These are phyloP conservation scores for Colletotrichum sp. DNA, from an alignment of 2,329 filamentous ascomycete species.

Conservation along the genomic window DNA sequence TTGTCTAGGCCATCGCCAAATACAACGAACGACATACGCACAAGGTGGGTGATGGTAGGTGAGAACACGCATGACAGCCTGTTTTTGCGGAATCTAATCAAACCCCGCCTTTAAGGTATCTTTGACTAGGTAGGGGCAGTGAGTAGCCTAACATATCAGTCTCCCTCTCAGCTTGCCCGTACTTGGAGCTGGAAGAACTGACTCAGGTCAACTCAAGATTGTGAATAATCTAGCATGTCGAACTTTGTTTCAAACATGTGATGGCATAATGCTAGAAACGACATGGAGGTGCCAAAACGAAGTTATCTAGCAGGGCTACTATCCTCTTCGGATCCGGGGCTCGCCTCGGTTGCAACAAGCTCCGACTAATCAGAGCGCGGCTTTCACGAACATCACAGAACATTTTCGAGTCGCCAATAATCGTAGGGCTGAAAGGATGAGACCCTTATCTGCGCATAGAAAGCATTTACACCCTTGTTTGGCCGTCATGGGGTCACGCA, in stretches of 20 bases:
- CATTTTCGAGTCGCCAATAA: not conserved
- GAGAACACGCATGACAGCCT: not conserved
- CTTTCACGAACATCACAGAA: not conserved
- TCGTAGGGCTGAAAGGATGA: not conserved
- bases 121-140: not conserved
- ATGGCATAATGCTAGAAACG: not conserved
- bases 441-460: not conserved
- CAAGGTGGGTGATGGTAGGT: not conserved
- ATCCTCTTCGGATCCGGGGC: not conserved
- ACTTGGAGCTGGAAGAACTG: not conserved
- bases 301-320: not conserved
- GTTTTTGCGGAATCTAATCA: not conserved
- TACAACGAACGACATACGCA: not conserved
- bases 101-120: accelerated
- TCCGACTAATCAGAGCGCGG: not conserved
- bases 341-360: not conserved
- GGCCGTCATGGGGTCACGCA: not conserved
- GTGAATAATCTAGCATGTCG: not conserved
- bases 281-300: not conserved
- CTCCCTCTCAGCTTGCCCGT: not conserved
- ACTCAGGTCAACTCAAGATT: not conserved
- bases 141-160: not conserved
- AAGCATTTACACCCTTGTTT: not conserved
- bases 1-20: not conserved
- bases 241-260: not conserved